A percentile compares a stretch with the other conserved stretches of the same genome.
Conservation (phyloP, 2,329 filamentous ascomycete genomes). For the Fusarium solani-melongenae region DNA sequence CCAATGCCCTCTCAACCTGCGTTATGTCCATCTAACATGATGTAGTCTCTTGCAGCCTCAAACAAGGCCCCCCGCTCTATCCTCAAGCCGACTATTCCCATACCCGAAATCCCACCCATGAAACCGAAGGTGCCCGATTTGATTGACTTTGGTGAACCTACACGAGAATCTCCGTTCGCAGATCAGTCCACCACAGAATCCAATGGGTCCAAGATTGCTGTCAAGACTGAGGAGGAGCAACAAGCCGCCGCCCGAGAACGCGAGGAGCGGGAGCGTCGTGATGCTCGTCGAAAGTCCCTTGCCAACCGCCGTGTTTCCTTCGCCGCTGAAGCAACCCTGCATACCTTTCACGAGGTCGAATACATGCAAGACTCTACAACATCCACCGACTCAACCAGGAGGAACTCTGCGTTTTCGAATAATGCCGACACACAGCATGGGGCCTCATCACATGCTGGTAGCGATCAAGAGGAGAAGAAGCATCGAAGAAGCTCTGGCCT, state of each 20-base stretch:
- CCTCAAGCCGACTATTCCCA: conserved; percentile 81
- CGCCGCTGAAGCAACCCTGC: conserved; percentile 94
- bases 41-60: conserved; percentile 67
- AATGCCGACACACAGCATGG: conserved; percentile 57
- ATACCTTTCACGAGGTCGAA: conserved; percentile 96
- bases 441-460: conserved; percentile 68
- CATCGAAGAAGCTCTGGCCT: conserved; percentile 74
- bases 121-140: conserved; percentile 53
- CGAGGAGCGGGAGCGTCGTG: conserved; percentile 80
- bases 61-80: conserved; percentile 73
- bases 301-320: conserved; percentile 96
- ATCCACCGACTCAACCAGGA: conserved; percentile 79
- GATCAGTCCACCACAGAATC: conserved; percentile 39
- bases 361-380: conserved; percentile 88
- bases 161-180: conserved; percentile 13
- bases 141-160: conserved; percentile 30
- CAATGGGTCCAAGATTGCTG: conserved; percentile 67
- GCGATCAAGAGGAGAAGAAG: conserved; percentile 73
- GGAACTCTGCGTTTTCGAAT: conserved; percentile 64
- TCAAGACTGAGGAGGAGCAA: conserved; percentile 77
- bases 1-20: conserved; percentile 7
- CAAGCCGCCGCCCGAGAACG: conserved; percentile 75
- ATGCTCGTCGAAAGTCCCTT: conserved; percentile 90
- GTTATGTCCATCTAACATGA: conserved; percentile 24
- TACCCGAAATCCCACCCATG: conserved; percentile 73